These are phyloP conservation scores for Zymoseptoria pseudotritici DNA, from an alignment of 2,329 filamentous ascomycete genomes.

Conservation along the genomic window DNA sequence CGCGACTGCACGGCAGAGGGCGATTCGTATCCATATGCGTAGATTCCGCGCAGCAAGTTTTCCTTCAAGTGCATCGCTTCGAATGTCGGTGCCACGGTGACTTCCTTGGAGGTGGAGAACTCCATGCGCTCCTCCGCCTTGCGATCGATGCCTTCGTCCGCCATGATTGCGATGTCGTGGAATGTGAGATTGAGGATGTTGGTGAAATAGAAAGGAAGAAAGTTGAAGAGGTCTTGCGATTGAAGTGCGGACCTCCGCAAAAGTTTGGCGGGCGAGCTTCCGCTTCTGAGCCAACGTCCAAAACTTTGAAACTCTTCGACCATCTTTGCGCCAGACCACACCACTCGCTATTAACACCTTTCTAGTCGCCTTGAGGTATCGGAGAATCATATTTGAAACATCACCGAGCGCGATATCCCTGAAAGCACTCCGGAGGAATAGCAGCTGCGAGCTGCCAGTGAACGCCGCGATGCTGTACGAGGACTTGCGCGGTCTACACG, in stretches of 20 bases:
- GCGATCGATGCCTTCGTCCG: constrained; percentile 77
- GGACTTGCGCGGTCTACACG: constrained; percentile 87
- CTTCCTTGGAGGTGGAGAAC: constrained; percentile 96
- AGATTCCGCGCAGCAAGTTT: constrained; percentile 91
- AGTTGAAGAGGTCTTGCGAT: not conserved
- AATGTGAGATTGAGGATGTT: constrained; percentile 2
- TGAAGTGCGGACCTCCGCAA: not conserved
- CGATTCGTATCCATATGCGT: constrained; percentile 97
- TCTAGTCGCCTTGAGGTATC: not conserved
- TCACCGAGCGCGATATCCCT: not conserved
- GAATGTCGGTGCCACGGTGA: constrained; percentile 77
- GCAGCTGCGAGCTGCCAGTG: not conserved
- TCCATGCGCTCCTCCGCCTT: constrained; percentile 95
- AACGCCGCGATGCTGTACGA: constrained; percentile 64
- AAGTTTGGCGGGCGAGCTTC: not conserved
- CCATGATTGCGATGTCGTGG: constrained; percentile 56
- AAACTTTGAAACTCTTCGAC: not conserved
- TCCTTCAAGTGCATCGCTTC: constrained; percentile 97
- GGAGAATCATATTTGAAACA: too few relatives aligned
- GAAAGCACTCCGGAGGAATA: not conserved
- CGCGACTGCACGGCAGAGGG: constrained; percentile 96
- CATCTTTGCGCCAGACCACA: not conserved
- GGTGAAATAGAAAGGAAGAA: not conserved
- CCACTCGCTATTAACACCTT: not conserved
- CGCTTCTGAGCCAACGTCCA: not conserved